Conservation (phyloP, 2,329 filamentous ascomycete genomes). For the Trematosphaeria pertusa region DNA sequence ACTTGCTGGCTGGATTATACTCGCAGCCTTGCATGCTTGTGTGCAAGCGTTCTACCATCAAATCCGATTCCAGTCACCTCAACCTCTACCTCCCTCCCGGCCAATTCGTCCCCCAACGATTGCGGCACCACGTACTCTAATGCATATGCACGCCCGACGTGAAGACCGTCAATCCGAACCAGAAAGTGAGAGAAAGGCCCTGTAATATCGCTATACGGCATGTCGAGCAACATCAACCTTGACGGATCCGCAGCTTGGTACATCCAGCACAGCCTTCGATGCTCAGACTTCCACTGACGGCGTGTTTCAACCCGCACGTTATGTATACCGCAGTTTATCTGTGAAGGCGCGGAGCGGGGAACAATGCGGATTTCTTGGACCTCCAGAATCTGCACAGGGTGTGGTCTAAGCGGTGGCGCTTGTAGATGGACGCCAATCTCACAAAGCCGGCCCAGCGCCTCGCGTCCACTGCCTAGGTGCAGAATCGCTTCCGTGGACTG, state of each 20-base stretch:
- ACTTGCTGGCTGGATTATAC: too few relatives aligned
- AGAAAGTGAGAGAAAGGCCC: constrained; percentile 45
- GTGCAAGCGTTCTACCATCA: constrained; percentile 31
- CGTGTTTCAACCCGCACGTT: constrained; percentile 21
- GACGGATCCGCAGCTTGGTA: constrained; percentile 4
- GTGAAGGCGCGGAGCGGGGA: constrained; percentile 1
- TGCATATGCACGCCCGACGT: constrained; percentile 38
- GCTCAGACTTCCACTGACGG: constrained; percentile 21
- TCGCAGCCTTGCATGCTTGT: neutral
- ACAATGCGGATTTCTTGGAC: constrained; percentile 26
- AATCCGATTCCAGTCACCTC: constrained; percentile 36
- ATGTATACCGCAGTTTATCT: constrained; percentile 9
- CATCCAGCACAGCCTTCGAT: constrained; percentile 37
- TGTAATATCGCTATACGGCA: constrained; percentile 43
- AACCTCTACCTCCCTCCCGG: constrained; percentile 16
- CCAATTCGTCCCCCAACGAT: constrained; percentile 16
- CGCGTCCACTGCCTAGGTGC: neutral
- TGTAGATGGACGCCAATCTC: constrained; percentile 34
- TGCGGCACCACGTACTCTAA: constrained; percentile 29
- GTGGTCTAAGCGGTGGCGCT: constrained; percentile 2
- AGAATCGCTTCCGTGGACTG: constrained; percentile 5
- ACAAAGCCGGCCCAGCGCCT: constrained; percentile 16
- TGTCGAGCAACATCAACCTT: neutral
- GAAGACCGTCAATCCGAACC: constrained; percentile 28
- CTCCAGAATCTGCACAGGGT: constrained; percentile 11